phyloP scores from a whole-genome alignment of 345 rosid species.

The Hibiscus mutabilis region DNA sequence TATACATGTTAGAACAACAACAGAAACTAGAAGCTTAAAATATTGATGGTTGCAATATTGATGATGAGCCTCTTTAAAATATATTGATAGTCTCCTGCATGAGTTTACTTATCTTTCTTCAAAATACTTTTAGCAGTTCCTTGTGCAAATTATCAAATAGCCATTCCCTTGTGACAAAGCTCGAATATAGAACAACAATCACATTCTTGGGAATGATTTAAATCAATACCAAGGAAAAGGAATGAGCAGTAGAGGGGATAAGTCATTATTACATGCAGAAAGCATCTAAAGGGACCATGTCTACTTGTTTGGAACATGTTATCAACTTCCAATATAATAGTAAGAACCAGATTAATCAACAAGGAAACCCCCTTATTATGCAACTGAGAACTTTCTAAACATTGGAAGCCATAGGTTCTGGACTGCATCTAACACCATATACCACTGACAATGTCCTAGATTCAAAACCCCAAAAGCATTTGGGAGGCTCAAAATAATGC shows the following conservation, averaged over 20 bases:
- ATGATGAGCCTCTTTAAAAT: background rate
- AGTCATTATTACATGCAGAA: background rate
- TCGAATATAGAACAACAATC: background rate
- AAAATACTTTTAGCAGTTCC: background rate
- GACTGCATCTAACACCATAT: background rate
- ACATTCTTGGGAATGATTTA: background rate
- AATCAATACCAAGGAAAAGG: background rate
- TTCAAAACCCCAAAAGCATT: background rate
- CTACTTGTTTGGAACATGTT: too few species aligned
- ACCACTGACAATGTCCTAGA: background rate
- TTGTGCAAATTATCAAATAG: background rate
- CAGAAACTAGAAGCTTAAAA: too few species aligned
- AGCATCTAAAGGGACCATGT: too few species aligned
- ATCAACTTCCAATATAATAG: background rate
- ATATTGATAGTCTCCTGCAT: background rate
- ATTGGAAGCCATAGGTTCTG: background rate
- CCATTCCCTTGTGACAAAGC: background rate
- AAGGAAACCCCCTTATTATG: background rate
- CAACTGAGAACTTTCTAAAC: background rate
- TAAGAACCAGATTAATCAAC: background rate
- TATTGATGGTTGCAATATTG: background rate
- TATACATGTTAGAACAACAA: too few species aligned
- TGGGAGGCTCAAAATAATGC: background rate
- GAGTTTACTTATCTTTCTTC: background rate
- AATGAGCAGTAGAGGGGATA: background rate